Conservation (phyloP, 2,329 filamentous ascomycete species). For the Elsinoe perseae region DNA sequence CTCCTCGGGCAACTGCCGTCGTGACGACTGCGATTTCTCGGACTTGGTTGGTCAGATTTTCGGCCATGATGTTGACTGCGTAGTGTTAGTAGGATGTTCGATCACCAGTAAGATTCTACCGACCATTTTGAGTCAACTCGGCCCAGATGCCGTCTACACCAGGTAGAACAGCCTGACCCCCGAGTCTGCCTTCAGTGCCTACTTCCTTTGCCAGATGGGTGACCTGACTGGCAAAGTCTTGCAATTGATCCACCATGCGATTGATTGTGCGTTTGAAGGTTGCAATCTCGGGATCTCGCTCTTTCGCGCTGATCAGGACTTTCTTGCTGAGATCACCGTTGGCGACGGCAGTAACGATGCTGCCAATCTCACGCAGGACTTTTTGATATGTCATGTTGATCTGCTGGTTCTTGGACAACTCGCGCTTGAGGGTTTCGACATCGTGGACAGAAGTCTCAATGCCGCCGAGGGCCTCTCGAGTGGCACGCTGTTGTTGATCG, state of each 20-base stretch:
- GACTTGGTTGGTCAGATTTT: slow-evolving; percentile 95
- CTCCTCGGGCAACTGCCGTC: slow-evolving; percentile 86
- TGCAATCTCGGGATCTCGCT: slow-evolving; percentile 97
- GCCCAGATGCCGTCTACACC: slow-evolving; percentile 97
- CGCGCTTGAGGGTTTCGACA: slow-evolving; percentile 80
- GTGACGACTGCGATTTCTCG: slow-evolving; percentile 96
- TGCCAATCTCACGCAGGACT: slow-evolving; percentile 89
- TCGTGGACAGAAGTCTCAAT: slow-evolving; percentile 79
- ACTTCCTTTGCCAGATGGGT: slow-evolving; percentile 91
- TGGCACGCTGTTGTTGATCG: slow-evolving; percentile 73
- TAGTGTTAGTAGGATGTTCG: slow-evolving; percentile 21
- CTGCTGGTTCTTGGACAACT: slow-evolving; percentile 94
- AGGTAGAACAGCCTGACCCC: slow-evolving; percentile 86
- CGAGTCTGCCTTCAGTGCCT: slow-evolving; percentile 88
- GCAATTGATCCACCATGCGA: slow-evolving; percentile 97
- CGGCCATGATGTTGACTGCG: slow-evolving; percentile 91
- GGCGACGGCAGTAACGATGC: slow-evolving; percentile 92
- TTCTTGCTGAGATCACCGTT: slow-evolving; percentile 95
- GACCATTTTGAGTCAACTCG: slow-evolving; percentile 65
- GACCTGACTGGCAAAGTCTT: slow-evolving; percentile 93
- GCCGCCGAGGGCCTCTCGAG: slow-evolving; percentile 70
- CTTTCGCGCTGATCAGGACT: slow-evolving; percentile 87
- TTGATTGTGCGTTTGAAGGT: slow-evolving; percentile 98
- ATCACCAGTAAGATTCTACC: slow-evolving; percentile 21
- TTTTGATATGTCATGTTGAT: slow-evolving; percentile 99